Evolutionary conservation across 192 early-diverging fungal genomes (phyloP).

Genomic region (Linnemannia schmuckeri): DNA sequence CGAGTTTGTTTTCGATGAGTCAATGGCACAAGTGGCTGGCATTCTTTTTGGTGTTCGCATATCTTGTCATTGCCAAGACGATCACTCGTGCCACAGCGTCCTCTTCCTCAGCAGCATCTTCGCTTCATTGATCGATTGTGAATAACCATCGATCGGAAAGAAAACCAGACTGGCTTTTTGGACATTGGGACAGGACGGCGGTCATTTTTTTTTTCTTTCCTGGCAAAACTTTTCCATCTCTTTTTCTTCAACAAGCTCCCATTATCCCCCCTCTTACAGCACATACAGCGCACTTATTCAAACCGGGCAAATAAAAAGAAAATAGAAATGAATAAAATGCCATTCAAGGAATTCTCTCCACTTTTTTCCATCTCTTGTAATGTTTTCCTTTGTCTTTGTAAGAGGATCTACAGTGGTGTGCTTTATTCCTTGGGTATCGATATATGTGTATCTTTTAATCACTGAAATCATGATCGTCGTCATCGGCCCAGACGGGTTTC

Average conservation of each 20-base stretch:
- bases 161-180: not conserved
- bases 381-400: not conserved
- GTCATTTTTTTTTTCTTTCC: not conserved
- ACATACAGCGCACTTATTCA: not conserved
- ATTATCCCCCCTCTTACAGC: not conserved
- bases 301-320: not conserved
- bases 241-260: not conserved
- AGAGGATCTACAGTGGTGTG: not conserved
- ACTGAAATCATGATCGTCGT: constrained; percentile 33
- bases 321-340: not conserved
- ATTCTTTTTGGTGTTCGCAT: constrained; percentile 69
- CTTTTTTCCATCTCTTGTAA: not conserved
- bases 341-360: not conserved
- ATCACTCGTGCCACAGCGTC: constrained; percentile 49
- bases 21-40: constrained; percentile 71
- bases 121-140: not conserved
- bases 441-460: constrained; percentile 9
- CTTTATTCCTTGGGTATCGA: not conserved
- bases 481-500: constrained; percentile 54
- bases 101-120: constrained; percentile 12
- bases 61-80: constrained; percentile 66
- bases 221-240: not conserved
- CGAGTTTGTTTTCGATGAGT: constrained; percentile 51
- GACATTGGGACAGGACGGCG: not conserved
- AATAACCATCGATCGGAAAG: not conserved